phyloP scores from a whole-genome alignment of 1,139 yeast genomes.

The Zhuliangozyma blackwelliae region DNA sequence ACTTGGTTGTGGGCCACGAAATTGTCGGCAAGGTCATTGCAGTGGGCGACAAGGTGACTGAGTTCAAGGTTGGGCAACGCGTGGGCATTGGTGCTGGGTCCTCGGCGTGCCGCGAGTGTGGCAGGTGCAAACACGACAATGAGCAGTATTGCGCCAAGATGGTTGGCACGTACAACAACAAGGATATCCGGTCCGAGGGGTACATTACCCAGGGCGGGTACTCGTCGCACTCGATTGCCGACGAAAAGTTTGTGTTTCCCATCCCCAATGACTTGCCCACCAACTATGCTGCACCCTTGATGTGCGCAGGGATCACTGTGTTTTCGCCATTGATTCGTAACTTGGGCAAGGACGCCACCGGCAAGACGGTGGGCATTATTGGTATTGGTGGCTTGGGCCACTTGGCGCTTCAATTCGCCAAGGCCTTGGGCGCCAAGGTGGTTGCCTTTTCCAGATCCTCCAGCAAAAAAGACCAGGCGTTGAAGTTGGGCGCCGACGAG shows the following conservation, averaged over 20 bases:
- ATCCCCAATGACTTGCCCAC: slow-evolving; percentile 51
- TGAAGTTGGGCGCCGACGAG: slow-evolving; percentile 34
- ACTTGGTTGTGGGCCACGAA: slow-evolving; percentile 44
- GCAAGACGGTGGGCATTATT: slow-evolving; percentile 44
- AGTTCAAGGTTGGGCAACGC: slow-evolving; percentile 50
- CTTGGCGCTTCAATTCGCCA: slow-evolving; percentile 38
- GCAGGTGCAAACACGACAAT: slow-evolving; percentile 39
- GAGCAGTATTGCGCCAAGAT: slow-evolving; percentile 49
- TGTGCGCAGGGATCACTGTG: slow-evolving; percentile 67
- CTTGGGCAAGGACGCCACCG: slow-evolving; percentile 23
- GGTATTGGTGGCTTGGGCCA: slow-evolving; percentile 48
- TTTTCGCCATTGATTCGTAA: slow-evolving; percentile 49
- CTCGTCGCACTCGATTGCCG: slow-evolving; percentile 51
- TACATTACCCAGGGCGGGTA: slow-evolving; percentile 58
- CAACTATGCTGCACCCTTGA: slow-evolving; percentile 54
- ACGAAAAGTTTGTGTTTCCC: slow-evolving; percentile 49
- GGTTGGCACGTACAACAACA: slow-evolving; percentile 43
- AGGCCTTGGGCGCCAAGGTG: slow-evolving; percentile 39
- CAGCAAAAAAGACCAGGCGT: slow-evolving; percentile 33
- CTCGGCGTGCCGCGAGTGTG: slow-evolving; percentile 46
- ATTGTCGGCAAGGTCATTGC: slow-evolving; percentile 52
- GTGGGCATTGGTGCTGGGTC: slow-evolving; percentile 62
- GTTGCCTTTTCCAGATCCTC: slow-evolving; percentile 36
- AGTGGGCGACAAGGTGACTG: slow-evolving; percentile 45
- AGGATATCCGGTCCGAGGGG: slow-evolving; percentile 28